phyloP scores from a whole-genome alignment of 805 yeast genomes.

The Torulaspora quercuum region DNA sequence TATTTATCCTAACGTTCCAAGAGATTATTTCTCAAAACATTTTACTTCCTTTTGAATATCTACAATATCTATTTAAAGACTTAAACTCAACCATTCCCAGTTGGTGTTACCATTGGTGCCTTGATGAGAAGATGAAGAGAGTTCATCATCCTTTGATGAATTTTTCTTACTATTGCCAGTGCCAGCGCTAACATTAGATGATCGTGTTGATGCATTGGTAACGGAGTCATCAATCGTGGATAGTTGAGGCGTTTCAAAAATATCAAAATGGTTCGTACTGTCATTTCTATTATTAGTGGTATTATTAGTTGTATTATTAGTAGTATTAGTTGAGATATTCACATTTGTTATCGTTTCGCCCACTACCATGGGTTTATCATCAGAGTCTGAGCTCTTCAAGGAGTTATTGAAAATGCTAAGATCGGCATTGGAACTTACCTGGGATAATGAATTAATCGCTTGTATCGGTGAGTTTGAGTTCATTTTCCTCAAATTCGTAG shows the following conservation, averaged over 20 bases:
- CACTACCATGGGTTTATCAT: conserved; percentile 3
- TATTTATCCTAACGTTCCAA: conserved; percentile 3
- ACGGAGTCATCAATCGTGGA: conserved; percentile 1
- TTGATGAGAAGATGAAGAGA: conserved; percentile 3
- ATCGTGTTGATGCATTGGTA: conserved; percentile 4
- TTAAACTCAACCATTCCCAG: conserved; percentile 20
- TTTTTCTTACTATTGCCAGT: conserved; percentile 1
- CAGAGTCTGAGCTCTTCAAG: background rate
- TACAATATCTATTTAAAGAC: conserved; percentile 11
- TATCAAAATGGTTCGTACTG: conserved; percentile 4
- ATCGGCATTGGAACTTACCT: background rate
- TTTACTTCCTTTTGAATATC: conserved; percentile 1
- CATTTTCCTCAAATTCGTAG: conserved; percentile 7
- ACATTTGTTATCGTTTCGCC: conserved; percentile 1
- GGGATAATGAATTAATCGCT: conserved; percentile 2
- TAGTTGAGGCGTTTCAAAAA: conserved; percentile 3
- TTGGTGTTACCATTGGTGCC: conserved; percentile 13
- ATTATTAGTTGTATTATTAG: background rate
- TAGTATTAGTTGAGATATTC: background rate
- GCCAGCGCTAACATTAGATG: conserved; percentile 1
- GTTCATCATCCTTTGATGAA: background rate
- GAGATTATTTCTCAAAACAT: background rate
- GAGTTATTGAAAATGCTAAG: background rate
- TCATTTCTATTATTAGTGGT: conserved; percentile 4
- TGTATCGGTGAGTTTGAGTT: conserved; percentile 10